These are phyloP conservation scores for Chlamydomonas sp. DNA, from an alignment of 139 green algal genomes.

Conservation along the genomic window DNA sequence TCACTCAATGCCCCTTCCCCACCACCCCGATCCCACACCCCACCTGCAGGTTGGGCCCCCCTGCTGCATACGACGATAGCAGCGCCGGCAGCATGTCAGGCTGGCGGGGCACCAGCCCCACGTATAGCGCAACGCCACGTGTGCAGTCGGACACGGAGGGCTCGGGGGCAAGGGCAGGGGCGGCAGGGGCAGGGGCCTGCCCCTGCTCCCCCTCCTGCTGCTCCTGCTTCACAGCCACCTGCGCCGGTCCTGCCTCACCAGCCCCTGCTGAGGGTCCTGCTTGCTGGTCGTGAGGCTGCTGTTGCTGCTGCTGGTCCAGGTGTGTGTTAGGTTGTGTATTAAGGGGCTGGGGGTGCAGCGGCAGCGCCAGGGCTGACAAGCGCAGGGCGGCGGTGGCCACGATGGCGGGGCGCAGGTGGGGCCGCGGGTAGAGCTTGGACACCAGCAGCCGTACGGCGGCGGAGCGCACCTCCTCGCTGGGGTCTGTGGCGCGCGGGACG, in stretches of 20 bases:
- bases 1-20: no score
- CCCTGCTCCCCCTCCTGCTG: constrained; percentile 9
- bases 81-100: constrained; percentile 68
- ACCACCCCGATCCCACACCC: not conserved
- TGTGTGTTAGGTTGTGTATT: constrained; percentile 18
- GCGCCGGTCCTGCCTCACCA: not conserved
- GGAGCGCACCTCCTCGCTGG: constrained; percentile 43
- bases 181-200: not conserved
- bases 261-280: not conserved
- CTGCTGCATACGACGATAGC: constrained; percentile 52
- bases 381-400: constrained; percentile 54
- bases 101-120: constrained; percentile 72
- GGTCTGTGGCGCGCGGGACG: not conserved
- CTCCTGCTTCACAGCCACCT: not conserved
- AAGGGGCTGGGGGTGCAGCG: not conserved
- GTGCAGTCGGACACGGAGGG: constrained; percentile 47
- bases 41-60: not conserved
- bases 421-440: constrained; percentile 65
- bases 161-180: not conserved
- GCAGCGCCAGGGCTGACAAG: constrained; percentile 4
- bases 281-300: not conserved
- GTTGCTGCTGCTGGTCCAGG: not conserved
- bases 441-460: constrained; percentile 71
- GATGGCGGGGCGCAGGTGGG: constrained; percentile 49
- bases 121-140: constrained; percentile 66